Percentiles rank a stretch among this genome's conserved stretches.
These are phyloP conservation scores for Stagonosporopsis cucurbitacearum DNA, from an alignment of 2,329 filamentous ascomycete species.

Conservation along the genomic window DNA sequence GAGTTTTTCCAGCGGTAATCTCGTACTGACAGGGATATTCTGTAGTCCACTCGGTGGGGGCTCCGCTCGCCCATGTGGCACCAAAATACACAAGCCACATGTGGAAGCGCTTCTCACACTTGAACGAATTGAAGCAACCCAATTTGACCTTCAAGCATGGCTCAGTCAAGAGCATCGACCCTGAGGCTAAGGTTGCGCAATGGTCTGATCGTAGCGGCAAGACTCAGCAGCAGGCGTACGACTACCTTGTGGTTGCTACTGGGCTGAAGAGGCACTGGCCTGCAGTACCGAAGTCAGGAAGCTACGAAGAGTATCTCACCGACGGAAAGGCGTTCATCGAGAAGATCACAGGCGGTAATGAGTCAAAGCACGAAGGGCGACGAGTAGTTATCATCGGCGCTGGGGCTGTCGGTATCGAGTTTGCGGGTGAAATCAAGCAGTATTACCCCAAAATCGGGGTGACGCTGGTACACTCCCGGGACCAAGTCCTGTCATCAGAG, in stretches of 20 bases:
- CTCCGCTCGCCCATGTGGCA: conserved; percentile 73
- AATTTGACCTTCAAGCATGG: conserved; percentile 71
- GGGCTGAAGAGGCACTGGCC: conserved; percentile 75
- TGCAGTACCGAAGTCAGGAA: conserved; percentile 71
- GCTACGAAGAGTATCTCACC: conserved; percentile 66
- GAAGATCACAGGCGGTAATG: conserved; percentile 42
- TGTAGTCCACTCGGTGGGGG: conserved; percentile 76
- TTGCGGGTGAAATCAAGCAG: conserved; percentile 78
- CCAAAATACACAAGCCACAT: conserved; percentile 68
- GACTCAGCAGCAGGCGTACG: conserved; percentile 61
- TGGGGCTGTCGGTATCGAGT: conserved; percentile 80
- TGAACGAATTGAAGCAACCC: conserved; percentile 69
- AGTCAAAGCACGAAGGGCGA: conserved; percentile 34
- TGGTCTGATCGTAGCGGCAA: conserved; percentile 59
- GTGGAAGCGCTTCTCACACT: conserved; percentile 73
- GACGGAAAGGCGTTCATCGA: conserved; percentile 68
- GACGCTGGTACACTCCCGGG: conserved; percentile 76
- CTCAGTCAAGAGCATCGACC: conserved; percentile 66
- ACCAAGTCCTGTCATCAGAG: conserved; percentile 74
- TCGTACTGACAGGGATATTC: conserved; percentile 27
- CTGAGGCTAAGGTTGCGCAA: conserved; percentile 64
- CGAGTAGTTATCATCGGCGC: conserved; percentile 78
- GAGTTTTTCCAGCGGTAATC: conserved; percentile 16
- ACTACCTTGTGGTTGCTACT: conserved; percentile 76
- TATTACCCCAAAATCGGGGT: conserved; percentile 69